Percentiles rank a stretch among this genome's conserved stretches.
Evolutionary conservation across 208 protist genomes (phyloP).

Genomic region (Crithidia fasciculata): DNA sequence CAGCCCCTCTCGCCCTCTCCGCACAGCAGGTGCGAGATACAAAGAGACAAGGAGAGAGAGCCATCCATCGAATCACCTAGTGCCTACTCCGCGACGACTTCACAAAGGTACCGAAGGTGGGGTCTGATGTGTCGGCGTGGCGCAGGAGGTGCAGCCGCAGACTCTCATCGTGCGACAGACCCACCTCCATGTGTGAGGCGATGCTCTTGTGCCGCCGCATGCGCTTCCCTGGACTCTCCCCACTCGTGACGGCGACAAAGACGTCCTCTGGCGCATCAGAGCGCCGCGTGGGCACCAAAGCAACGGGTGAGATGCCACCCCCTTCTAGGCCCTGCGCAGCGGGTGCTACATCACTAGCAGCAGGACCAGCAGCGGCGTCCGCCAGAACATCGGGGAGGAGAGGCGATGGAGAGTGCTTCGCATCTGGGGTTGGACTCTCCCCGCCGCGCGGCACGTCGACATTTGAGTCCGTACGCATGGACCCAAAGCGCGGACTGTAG

Average conservation of each 20-base stretch:
- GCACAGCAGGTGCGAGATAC: no score
- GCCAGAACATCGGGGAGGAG: neutral
- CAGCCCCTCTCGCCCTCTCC: no score
- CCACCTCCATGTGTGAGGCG: neutral
- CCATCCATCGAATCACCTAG: neutral
- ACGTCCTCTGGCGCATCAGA: neutral
- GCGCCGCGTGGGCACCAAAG: no score
- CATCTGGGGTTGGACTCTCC: neutral
- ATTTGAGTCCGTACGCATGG: no score
- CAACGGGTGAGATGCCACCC: no score
- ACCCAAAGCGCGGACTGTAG: neutral
- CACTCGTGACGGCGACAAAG: neutral
- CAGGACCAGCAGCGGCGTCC: neutral
- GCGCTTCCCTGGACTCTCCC: neutral
- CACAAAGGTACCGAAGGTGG: conserved; percentile 8
- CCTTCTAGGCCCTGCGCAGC: neutral
- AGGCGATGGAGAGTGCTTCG: neutral
- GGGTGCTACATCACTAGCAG: no score
- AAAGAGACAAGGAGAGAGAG: no score
- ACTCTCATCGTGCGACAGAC: conserved; percentile 13
- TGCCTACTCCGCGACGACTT: neutral
- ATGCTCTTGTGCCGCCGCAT: conserved; percentile 6
- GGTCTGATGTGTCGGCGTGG: conserved; percentile 6
- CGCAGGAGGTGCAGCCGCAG: conserved; percentile 16
- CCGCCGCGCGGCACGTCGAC: no score